Evolutionary conservation across 2,329 filamentous ascomycete genomes (phyloP).

Genomic region (Cryphonectria naterciae): DNA sequence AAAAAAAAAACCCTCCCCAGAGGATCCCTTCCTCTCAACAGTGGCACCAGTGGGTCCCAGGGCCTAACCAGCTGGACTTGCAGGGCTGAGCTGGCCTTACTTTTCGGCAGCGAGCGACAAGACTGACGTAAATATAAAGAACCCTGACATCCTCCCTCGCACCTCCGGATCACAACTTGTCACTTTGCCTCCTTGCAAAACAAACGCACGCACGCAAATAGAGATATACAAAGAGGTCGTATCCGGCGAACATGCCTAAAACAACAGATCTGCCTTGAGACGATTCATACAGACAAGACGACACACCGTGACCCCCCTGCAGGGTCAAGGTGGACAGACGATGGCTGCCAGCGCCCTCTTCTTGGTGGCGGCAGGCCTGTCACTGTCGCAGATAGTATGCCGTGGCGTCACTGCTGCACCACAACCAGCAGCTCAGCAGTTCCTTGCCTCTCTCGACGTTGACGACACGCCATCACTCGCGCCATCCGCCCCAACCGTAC

Average conservation of each 20-base stretch:
- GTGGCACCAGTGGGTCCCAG: background rate
- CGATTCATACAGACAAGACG: background rate
- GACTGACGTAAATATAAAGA: constrained; percentile 9
- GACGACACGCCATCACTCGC: constrained; percentile 18
- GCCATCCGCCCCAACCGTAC: constrained; percentile 22
- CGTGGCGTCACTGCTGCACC: constrained; percentile 38
- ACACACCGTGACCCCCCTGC: background rate
- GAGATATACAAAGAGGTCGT: background rate
- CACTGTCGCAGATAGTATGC: constrained; percentile 34
- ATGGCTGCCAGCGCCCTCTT: constrained; percentile 25
- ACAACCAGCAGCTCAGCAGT: constrained; percentile 20
- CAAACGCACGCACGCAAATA: background rate
- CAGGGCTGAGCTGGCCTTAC: constrained; percentile 8
- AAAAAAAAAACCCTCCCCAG: background rate
- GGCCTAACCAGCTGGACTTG: background rate
- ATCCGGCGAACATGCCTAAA: background rate
- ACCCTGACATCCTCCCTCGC: background rate
- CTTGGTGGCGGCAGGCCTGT: constrained; percentile 30
- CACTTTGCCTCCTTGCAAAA: background rate
- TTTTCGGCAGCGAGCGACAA: background rate
- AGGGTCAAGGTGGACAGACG: constrained; percentile 3
- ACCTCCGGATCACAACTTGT: background rate
- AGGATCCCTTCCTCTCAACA: background rate
- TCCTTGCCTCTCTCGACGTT: constrained; percentile 24
- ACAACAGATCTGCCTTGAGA: background rate